A percentile compares a stretch with the other conserved stretches of the same genome.
Evolutionary conservation across 2,329 filamentous ascomycete genomes (phyloP).

Genomic region (Xylariaceae sp.): DNA sequence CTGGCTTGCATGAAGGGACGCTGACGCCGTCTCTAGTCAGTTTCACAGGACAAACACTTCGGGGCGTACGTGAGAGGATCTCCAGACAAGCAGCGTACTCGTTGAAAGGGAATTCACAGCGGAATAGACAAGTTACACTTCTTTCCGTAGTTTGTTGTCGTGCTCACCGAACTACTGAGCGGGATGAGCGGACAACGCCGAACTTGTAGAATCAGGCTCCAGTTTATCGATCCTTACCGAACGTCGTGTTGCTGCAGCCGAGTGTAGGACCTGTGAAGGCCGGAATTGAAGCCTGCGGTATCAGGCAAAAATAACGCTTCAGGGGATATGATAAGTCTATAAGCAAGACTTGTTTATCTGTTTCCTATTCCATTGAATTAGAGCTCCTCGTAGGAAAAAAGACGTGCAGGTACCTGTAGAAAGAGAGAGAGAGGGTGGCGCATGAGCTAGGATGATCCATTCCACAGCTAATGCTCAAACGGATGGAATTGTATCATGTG

Average conservation of each 20-base stretch:
- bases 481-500: neutral
- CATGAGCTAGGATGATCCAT: neutral
- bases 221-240: neutral
- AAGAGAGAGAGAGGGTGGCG: neutral
- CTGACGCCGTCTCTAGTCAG: neutral
- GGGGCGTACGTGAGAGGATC: neutral
- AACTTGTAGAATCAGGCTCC: no score
- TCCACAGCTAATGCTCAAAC: neutral
- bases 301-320: neutral
- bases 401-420: neutral
- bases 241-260: neutral
- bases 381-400: neutral
- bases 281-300: neutral
- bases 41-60: neutral
- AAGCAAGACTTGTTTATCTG: neutral
- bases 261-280: neutral
- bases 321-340: no score
- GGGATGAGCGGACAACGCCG: no score
- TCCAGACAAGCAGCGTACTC: neutral
- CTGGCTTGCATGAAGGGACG: neutral
- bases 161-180: no score
- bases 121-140: no score
- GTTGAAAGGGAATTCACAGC: neutral
- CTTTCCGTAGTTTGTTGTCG: no score
- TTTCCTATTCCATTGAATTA: neutral